Base-by-base conservation (phyloP, 140 eudicot species). In the Stevia rebaudiana region DNA sequence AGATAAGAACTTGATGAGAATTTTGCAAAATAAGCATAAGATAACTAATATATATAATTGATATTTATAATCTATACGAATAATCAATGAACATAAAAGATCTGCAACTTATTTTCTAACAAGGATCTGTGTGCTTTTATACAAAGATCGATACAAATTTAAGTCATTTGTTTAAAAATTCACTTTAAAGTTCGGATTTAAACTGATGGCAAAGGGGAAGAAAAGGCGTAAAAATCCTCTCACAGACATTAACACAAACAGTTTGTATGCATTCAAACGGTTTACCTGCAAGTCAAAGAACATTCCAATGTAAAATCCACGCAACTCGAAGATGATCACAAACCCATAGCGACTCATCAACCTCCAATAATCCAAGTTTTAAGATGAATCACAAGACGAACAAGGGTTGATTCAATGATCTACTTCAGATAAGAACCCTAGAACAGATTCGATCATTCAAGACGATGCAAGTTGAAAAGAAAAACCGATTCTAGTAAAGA, bases 201-300 rank as follows among this genome's bases (percentile, higher is more conserved):
- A 48, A 11, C 8, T 37, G 21, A 3, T 56, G 3, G 21, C n/a
- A 43, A 21, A 41, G 57, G 22, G 44, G 9, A 57, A 58, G 40
- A 73, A 43, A 44, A 66, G 1, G 25, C 36, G 56, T 30, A 67
- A 37, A 18, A 67, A 56, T 4, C 39, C 42, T 55, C 57, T 36
- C 16, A 37, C 10, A 74, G 41, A 59, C 63, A 66, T 5, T 57
- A 46, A 11, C 25, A 55, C 50, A 74, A 57, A 67, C 69, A 67
- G 30, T 48, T 66, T 25, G 62, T 56, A 37, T 17, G 63, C 74
- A 74, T 66, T 37, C 50, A 3, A 58, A 48, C 17, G 4, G 63
- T 57, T 37, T 66, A 74, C 74, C 79, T 59, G 63, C 36, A 24
- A 16, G 60, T 50, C 54, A 60, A 60, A 49, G n/a, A 75, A 68